A percentile compares a stretch with the other conserved stretches of the same genome.
Evolutionary conservation across 139 green algal genomes (phyloP).

Genomic region (Ettlia oleoabundans): DNA sequence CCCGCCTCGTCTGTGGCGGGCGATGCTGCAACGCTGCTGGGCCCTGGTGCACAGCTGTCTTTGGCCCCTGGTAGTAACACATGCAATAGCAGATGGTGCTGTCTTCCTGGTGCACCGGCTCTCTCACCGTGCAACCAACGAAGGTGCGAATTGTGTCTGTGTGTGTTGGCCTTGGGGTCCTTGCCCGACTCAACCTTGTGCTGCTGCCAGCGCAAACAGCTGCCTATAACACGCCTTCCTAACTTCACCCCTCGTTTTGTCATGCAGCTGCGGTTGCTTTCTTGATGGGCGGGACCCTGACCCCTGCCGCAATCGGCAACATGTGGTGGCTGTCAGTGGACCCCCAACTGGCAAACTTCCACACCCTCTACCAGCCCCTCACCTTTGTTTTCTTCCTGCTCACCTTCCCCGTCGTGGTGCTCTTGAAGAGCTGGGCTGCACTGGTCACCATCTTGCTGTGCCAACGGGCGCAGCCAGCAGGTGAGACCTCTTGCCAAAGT

Average conservation of each 20-base stretch:
- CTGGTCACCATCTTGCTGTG: conserved; percentile 35
- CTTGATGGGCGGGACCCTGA: conserved; percentile 2
- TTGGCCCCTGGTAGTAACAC: conserved; percentile 29
- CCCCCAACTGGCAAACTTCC: conserved; percentile 48
- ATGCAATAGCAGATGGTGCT: conserved; percentile 11
- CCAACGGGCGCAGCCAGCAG: neutral
- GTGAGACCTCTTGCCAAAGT: neutral
- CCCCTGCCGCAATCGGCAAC: conserved; percentile 35
- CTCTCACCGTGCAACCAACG: conserved; percentile 44
- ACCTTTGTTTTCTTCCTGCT: conserved; percentile 44
- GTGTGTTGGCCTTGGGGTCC: no score
- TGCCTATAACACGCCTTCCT: no score
- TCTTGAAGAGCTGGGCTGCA: conserved; percentile 30
- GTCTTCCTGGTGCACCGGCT: conserved; percentile 43
- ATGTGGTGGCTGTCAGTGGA: conserved; percentile 48
- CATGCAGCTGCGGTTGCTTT: conserved; percentile 38
- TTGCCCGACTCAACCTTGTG: no score
- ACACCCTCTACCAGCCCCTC: conserved; percentile 49
- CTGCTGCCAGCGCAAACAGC: no score
- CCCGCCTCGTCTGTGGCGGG: neutral
- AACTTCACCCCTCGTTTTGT: neutral
- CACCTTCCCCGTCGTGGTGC: conserved; percentile 43
- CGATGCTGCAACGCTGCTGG: neutral
- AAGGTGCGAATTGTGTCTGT: no score
- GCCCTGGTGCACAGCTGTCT: conserved; percentile 14